phyloP scores from a whole-genome alignment of 176 grass and related monocot species.

The Stipa capillata region DNA sequence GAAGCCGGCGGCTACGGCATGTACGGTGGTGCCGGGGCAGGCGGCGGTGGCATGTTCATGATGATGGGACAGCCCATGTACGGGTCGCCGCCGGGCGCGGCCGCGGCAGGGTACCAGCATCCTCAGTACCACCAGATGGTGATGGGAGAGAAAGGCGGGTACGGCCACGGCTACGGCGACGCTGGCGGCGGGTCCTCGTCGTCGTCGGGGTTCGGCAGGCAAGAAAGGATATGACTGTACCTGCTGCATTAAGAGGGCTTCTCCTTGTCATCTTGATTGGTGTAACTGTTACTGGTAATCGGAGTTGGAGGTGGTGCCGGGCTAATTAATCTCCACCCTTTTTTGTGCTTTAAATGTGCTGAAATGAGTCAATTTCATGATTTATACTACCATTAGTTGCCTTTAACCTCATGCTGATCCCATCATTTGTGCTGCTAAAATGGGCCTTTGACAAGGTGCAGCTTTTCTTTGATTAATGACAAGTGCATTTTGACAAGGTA shows the following conservation, averaged over 20 bases:
- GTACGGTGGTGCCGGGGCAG: constrained; percentile 1
- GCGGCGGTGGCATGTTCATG: constrained; percentile 36
- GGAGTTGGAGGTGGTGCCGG: not conserved
- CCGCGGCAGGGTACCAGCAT: constrained; percentile 32
- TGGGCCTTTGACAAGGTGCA: constrained; percentile 8
- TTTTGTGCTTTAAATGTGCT: too few relatives aligned
- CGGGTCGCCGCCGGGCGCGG: constrained; percentile 31
- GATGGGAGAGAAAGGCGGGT: constrained; percentile 33
- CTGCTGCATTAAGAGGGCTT: constrained; percentile 5
- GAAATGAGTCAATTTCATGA: not conserved
- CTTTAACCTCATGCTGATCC: constrained; percentile 2
- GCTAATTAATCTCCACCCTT: constrained; percentile 21
- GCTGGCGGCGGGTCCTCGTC: constrained; percentile 30
- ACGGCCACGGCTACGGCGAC: constrained; percentile 27
- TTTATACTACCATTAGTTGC: not conserved
- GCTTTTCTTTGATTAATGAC: not conserved
- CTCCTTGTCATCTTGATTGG: constrained; percentile 8
- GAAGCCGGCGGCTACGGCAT: constrained; percentile 18
- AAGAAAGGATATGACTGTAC: constrained; percentile 31
- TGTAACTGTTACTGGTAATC: constrained; percentile 8
- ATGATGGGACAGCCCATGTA: constrained; percentile 76
- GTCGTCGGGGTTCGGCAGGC: constrained; percentile 39
- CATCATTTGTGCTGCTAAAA: not conserved
- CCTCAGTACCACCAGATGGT: constrained; percentile 48
- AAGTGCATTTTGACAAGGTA: constrained; percentile 1